Base-by-base conservation (phyloP, 2,329 filamentous ascomycete genomes). In the Xylaria sp. region DNA sequence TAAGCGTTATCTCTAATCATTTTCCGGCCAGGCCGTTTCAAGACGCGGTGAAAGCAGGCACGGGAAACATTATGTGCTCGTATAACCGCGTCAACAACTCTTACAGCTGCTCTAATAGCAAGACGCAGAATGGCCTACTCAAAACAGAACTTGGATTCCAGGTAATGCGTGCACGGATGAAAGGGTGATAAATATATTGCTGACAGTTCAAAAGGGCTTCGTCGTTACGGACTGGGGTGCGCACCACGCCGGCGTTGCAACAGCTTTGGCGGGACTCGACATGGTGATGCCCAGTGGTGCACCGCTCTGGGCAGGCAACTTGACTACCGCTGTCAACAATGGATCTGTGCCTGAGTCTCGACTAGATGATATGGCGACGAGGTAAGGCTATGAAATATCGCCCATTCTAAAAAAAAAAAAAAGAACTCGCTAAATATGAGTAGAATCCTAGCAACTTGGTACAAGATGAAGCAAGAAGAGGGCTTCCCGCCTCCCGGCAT, bases 41-140 rank as follows among this genome's bases (percentile, higher is more conserved):
- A 69, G 89, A 92, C 76, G 88, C 90, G 0, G 85, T 92, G 23
- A 84, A 84, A 51, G 89, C 90, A 0, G 88, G 89, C 1, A 87
- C 87, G 0, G 83, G 80, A 2, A 84, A 82, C 47, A 81, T 88
- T 65, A 88, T 88, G 86, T 88, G 87, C 80, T 89, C 87, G 0
- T 93, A 92, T 80, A 87, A 92, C 75, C 87, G 90, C 63, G 79
- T 92, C 75, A 94, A 94, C 79, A 91, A 90, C 79, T 90, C 87
- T 23, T 92, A 92, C 73, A 87, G 83, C 3, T 94, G 91, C 78
- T 85, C 91, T 74, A 93, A 93, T 79, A 88, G 87, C 69, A 88
- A 90, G 69, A 81, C 87, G 0, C 81, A 91, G 54, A 93, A 93
- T 74, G 87, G 89, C 2, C 81, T 93, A 0, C 80, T 93, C 58